Conservation (phyloP, 768 basidiomycete genomes). For the Pleurotus tuber-regium region DNA sequence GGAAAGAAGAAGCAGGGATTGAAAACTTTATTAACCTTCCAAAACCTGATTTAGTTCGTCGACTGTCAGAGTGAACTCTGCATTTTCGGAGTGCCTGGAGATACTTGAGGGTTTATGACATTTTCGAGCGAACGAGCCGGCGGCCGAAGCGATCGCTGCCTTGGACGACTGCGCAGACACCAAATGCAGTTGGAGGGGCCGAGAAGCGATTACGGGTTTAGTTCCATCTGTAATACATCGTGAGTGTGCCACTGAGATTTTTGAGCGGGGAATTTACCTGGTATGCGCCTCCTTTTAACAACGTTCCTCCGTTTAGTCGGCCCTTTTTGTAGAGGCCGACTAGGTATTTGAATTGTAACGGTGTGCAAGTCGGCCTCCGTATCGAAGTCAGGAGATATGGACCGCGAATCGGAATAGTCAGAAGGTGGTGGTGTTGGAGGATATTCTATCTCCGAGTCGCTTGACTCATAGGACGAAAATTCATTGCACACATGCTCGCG, state of each 20-base stretch:
- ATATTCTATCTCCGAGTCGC: constrained; percentile 60
- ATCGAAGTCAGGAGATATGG: constrained; percentile 49
- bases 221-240: no score
- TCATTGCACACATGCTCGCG: constrained; percentile 30
- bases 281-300: constrained; percentile 12
- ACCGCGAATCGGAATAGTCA: constrained; percentile 64
- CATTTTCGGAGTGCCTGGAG: constrained; percentile 16
- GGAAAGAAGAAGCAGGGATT: constrained; percentile 1
- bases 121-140: constrained; percentile 42
- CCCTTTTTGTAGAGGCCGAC: constrained; percentile 7
- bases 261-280: constrained; percentile 2
- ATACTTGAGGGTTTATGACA: constrained; percentile 20
- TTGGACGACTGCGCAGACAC: constrained; percentile 62
- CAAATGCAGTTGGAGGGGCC: constrained; percentile 49
- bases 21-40: constrained; percentile 44
- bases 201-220: no score
- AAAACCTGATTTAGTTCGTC: constrained; percentile 46
- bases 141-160: constrained; percentile 56
- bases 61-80: constrained; percentile 36
- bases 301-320: constrained; percentile 7
- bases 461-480: constrained; percentile 26
- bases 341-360: constrained; percentile 20
- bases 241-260: no score
- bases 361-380: constrained; percentile 16
- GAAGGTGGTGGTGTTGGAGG: constrained; percentile 79